phyloP scores from a whole-genome alignment of 2,329 filamentous ascomycete genomes.

The Penicillium sp. region DNA sequence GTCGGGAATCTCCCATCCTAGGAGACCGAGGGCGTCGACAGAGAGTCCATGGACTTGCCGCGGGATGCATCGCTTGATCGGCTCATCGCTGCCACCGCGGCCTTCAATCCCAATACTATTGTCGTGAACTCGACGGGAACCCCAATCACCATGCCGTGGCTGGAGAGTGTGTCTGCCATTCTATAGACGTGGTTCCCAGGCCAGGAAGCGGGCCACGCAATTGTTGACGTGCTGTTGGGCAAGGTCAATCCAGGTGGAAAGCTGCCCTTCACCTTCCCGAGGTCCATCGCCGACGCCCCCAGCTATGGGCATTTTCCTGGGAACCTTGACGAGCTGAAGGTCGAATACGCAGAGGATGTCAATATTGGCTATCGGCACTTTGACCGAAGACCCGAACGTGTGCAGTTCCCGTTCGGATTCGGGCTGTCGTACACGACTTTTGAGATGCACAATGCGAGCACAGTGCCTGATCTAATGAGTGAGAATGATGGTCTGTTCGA shows the following conservation, averaged over 20 bases:
- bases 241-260: slow-evolving; percentile 69
- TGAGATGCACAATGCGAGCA: slow-evolving; percentile 32
- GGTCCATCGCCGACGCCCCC: slow-evolving; percentile 67
- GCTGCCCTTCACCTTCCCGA: slow-evolving; percentile 67
- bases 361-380: slow-evolving; percentile 79
- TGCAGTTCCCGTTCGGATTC: slow-evolving; percentile 74
- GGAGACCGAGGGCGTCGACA: slow-evolving; percentile 22
- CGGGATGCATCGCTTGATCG: slow-evolving; percentile 9
- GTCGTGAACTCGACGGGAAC: slow-evolving; percentile 18
- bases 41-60: slow-evolving; percentile 15
- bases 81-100: slow-evolving; percentile 13
- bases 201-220: slow-evolving; percentile 70
- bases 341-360: slow-evolving; percentile 71
- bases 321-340: slow-evolving; percentile 64
- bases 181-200: slow-evolving; percentile 75
- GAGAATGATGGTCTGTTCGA: neutral
- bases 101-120: slow-evolving; percentile 17
- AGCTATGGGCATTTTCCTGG: slow-evolving; percentile 75
- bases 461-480: neutral
- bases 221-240: slow-evolving; percentile 70
- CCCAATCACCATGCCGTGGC: slow-evolving; percentile 61
- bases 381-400: slow-evolving; percentile 63
- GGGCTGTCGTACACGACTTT: slow-evolving; percentile 76
- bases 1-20: slow-evolving; percentile 17
- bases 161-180: slow-evolving; percentile 65